Evolutionary conservation across 768 basidiomycete genomes (phyloP).

Genomic region (Pisolithus tinctorius): DNA sequence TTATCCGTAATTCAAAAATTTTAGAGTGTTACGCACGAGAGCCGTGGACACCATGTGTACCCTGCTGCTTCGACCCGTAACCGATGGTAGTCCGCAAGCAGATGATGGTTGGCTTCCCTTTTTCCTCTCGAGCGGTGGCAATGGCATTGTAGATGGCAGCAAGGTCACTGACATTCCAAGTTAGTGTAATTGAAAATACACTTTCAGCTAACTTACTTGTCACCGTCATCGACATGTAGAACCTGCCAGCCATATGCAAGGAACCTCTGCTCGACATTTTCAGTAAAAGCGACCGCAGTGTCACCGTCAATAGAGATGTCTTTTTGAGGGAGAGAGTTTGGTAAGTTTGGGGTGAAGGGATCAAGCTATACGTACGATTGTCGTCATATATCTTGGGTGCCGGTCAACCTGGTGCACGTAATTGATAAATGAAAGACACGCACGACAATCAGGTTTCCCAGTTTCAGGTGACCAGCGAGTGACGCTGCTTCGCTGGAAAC

Average conservation of each 20-base stretch:
- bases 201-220: conserved; percentile 40
- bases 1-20: conserved; percentile 3
- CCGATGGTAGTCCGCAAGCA: conserved; percentile 86
- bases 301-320: conserved; percentile 97
- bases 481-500: conserved; percentile 89
- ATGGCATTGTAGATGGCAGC: conserved; percentile 74
- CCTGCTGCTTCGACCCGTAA: conserved; percentile 87
- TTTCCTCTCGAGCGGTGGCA: conserved; percentile 66
- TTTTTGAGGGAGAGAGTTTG: conserved; percentile 22
- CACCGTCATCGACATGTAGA: conserved; percentile 74
- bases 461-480: conserved; percentile 87
- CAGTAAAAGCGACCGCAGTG: conserved; percentile 89
- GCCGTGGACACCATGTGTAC: conserved; percentile 93
- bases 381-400: conserved; percentile 78
- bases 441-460: conserved; percentile 89
- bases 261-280: conserved; percentile 86
- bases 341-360: conserved; percentile 3
- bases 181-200: conserved; percentile 7
- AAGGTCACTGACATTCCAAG: conserved; percentile 53
- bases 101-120: conserved; percentile 82
- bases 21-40: conserved; percentile 55
- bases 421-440: conserved; percentile 28
- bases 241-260: conserved; percentile 93
- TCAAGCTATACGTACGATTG: conserved; percentile 58
- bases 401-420: conserved; percentile 12